Conservation (phyloP, 139 green algal genomes). For the Ostreobium quekettii region DNA sequence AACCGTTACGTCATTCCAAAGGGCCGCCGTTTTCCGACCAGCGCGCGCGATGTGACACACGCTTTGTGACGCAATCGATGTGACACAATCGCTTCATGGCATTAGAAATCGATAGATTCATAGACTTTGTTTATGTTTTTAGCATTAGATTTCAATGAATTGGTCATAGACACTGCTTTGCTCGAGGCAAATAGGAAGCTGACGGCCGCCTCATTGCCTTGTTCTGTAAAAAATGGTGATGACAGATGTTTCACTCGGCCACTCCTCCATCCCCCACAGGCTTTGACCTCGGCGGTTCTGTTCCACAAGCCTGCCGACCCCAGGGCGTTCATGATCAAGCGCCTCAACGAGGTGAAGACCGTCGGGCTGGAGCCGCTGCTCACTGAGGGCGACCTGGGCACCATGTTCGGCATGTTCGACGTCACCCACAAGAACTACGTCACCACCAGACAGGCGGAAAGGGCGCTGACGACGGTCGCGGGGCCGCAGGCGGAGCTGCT, state of each 20-base stretch:
- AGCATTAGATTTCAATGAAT: too few relatives aligned
- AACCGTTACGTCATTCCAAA: too few relatives aligned
- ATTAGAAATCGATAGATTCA: too few relatives aligned
- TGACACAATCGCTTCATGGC: too few relatives aligned
- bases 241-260: not conserved
- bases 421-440: slow-evolving; percentile 9
- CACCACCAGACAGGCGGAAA: slow-evolving; percentile 11
- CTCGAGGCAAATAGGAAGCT: too few relatives aligned
- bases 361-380: slow-evolving; percentile 8
- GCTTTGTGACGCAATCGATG: too few relatives aligned
- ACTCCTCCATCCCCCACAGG: not conserved
- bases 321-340: slow-evolving; percentile 14
- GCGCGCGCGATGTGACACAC: too few relatives aligned
- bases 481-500: not conserved
- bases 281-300: slow-evolving; percentile 15
- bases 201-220: too few relatives aligned
- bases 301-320: slow-evolving; percentile 21
- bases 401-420: slow-evolving; percentile 24
- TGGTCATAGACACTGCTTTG: too few relatives aligned
- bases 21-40: too few relatives aligned
- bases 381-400: not conserved
- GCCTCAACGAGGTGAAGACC: not conserved
- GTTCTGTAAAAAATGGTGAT: too few relatives aligned
- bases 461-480: slow-evolving; percentile 1
- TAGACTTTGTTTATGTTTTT: too few relatives aligned